Conservation (phyloP, 805 yeast species). For the Pichia cephalocereana region DNA sequence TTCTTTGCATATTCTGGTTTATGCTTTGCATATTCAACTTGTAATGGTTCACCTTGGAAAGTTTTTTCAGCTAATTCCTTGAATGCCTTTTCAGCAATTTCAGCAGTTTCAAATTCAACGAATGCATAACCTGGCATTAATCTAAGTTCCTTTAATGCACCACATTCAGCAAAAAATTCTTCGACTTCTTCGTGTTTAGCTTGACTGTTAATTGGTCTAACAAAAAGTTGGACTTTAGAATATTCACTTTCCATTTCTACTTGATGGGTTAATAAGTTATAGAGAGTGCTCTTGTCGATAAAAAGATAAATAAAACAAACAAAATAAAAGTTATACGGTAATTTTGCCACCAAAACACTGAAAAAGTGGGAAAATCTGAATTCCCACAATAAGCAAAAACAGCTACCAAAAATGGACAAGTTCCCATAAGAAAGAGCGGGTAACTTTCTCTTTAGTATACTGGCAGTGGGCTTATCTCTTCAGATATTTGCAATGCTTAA, state of each 20-base stretch:
- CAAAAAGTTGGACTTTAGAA: constrained; percentile 30
- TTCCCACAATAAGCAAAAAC: too few relatives aligned
- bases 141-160: constrained; percentile 59
- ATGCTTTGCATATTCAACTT: constrained; percentile 46
- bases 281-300: too few relatives aligned
- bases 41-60: constrained; percentile 41
- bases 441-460: too few relatives aligned
- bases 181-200: constrained; percentile 44
- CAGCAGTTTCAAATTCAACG: constrained; percentile 69
- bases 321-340: too few relatives aligned
- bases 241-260: constrained; percentile 14
- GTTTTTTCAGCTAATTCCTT: constrained; percentile 36
- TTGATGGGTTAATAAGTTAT: neutral
- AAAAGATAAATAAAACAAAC: too few relatives aligned
- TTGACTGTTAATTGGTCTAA: constrained; percentile 30
- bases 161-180: constrained; percentile 58
- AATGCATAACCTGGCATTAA: constrained; percentile 81
- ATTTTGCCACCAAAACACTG: too few relatives aligned
- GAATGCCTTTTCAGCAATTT: constrained; percentile 42
- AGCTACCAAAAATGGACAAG: too few relatives aligned
- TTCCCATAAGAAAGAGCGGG: too few relatives aligned
- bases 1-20: constrained; percentile 46
- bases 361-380: too few relatives aligned
- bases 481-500: too few relatives aligned
- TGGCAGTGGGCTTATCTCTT: too few relatives aligned